Percentiles rank a stretch among this genome's conserved stretches.
Evolutionary conservation across 495 filamentous ascomycete species (phyloP).

Genomic region (Cercophora newfieldiana): DNA sequence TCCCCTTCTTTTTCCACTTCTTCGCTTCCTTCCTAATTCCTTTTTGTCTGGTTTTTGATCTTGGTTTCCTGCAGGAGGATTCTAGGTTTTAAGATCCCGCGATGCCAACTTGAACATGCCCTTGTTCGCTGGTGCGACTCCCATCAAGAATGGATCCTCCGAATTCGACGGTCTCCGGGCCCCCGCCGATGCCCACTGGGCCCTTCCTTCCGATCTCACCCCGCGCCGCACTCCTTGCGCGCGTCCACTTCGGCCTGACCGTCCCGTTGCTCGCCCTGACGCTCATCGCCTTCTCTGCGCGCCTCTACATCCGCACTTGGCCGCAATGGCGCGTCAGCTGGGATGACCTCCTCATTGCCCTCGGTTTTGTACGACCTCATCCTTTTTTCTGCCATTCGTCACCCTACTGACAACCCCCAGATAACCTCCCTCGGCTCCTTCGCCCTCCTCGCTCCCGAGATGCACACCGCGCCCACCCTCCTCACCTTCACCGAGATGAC

Average conservation of each 20-base stretch:
- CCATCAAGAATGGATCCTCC: not conserved
- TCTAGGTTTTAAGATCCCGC: not conserved
- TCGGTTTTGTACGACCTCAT: constrained; percentile 16
- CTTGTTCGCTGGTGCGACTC: too few relatives aligned
- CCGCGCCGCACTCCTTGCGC: constrained; percentile 17
- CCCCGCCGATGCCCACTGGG: constrained; percentile 40
- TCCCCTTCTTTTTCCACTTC: not conserved
- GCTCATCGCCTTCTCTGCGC: constrained; percentile 15
- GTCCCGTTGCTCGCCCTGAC: constrained; percentile 18
- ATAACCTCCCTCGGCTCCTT: constrained; percentile 17
- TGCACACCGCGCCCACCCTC: not conserved
- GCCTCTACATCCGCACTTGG: constrained; percentile 20
- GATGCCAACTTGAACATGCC: not conserved
- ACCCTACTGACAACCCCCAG: not conserved
- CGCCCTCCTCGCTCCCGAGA: constrained; percentile 9
- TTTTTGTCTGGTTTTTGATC: too few relatives aligned
- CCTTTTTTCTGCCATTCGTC: not conserved
- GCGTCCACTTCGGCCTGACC: constrained; percentile 23
- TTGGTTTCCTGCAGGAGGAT: not conserved
- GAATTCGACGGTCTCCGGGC: not conserved
- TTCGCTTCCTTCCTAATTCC: not conserved
- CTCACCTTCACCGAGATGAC: not conserved
- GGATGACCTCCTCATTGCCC: constrained; percentile 24
- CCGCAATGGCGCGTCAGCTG: constrained; percentile 23
- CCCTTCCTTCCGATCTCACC: constrained; percentile 17